Evolutionary conservation across 805 yeast genomes (phyloP).

Genomic region (Saccharomycopsis sp.): DNA sequence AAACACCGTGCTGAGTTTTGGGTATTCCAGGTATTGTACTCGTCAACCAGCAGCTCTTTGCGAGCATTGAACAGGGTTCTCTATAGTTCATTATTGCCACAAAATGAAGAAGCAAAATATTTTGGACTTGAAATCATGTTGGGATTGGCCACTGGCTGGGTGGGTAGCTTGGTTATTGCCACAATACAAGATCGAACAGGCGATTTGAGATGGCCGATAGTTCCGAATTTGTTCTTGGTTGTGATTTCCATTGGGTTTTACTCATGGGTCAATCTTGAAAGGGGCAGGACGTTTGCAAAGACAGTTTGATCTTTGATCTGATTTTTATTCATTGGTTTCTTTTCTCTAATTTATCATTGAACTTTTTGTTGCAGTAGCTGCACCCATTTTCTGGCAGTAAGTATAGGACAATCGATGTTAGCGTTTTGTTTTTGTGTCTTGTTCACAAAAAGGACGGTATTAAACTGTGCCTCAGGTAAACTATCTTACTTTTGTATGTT

Average conservation of each 20-base stretch:
- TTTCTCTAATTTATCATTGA: too few relatives aligned
- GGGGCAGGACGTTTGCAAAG: conserved; percentile 24
- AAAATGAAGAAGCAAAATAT: conserved; percentile 37
- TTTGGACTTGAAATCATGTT: conserved; percentile 37
- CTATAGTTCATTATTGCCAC: conserved; percentile 34
- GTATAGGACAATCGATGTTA: too few relatives aligned
- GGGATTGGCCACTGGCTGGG: conserved; percentile 38
- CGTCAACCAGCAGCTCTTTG: conserved; percentile 31
- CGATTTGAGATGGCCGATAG: conserved; percentile 33
- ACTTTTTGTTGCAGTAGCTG: too few relatives aligned
- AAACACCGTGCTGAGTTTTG: conserved; percentile 39
- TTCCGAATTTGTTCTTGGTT: conserved; percentile 32
- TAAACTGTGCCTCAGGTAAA: too few relatives aligned
- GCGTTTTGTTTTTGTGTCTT: too few relatives aligned
- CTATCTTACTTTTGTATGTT: too few relatives aligned
- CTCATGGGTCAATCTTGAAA: conserved; percentile 28
- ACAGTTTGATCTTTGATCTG: background rate
- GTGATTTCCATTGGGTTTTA: conserved; percentile 27
- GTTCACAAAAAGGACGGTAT: too few relatives aligned
- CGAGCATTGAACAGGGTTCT: conserved; percentile 33
- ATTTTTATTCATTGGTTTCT: too few relatives aligned
- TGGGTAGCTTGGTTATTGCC: conserved; percentile 34
- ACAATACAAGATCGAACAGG: conserved; percentile 35
- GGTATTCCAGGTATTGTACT: conserved; percentile 34
- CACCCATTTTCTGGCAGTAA: too few relatives aligned